Conservation (phyloP, 2,329 filamentous ascomycete genomes). For the Penicillium thymicola region DNA sequence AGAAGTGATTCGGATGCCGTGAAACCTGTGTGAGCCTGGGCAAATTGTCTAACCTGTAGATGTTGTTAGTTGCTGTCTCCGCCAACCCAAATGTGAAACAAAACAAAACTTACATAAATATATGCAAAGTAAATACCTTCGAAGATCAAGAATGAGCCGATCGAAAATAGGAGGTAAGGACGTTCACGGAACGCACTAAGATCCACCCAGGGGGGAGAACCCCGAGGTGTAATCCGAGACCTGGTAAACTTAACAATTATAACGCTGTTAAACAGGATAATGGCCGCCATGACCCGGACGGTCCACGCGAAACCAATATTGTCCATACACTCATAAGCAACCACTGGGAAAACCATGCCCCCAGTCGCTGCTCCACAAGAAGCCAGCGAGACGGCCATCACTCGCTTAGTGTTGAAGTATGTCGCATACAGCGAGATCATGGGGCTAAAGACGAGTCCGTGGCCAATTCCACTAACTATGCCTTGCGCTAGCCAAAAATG, state of each 20-base stretch:
- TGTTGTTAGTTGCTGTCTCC: neutral
- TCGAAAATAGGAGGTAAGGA: conserved; percentile 15
- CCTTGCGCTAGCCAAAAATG: conserved; percentile 50
- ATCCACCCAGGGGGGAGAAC: conserved; percentile 59
- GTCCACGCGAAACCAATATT: conserved; percentile 48
- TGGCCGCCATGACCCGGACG: conserved; percentile 47
- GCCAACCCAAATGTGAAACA: neutral
- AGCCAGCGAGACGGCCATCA: conserved; percentile 37
- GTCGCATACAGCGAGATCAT: conserved; percentile 38
- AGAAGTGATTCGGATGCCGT: conserved; percentile 3
- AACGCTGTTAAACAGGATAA: conserved; percentile 39
- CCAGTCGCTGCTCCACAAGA: conserved; percentile 39
- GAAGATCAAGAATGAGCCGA: conserved; percentile 10
- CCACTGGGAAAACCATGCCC: conserved; percentile 45
- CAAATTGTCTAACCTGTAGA: conserved; percentile 4
- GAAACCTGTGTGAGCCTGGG: neutral
- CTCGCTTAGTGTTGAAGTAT: conserved; percentile 41
- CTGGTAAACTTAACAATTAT: conserved; percentile 33
- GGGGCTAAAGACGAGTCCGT: conserved; percentile 43
- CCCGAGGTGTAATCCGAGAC: conserved; percentile 41
- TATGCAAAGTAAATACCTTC: conserved; percentile 10
- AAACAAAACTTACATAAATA: conserved; percentile 4
- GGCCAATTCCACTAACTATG: conserved; percentile 41
- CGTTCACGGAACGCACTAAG: conserved; percentile 42
- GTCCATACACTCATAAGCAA: conserved; percentile 43